Evolutionary conservation across 2,329 filamentous ascomycete species (phyloP), one percentile per base, ranked within the genome.

Genomic region (Exutisphaerella laricina): DNA sequence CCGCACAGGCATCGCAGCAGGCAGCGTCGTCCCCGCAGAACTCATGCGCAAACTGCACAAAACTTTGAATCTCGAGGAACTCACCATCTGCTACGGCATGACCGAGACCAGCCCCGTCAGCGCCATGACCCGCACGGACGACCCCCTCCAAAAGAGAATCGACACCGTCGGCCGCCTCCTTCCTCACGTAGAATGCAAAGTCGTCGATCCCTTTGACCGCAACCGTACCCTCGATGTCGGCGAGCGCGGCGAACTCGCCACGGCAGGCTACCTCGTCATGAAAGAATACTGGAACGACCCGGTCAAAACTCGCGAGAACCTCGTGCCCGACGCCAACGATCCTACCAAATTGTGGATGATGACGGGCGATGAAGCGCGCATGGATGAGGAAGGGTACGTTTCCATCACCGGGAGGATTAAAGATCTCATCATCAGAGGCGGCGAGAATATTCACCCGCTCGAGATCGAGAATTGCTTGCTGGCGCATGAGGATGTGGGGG

Each of bases 31-130:
- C 1, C 90, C 92, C 0, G 79, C 83, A 14, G 77, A 85, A 40
- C 72, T 96, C 20, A 94, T 94, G 86, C 73, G 75, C 13, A 79
- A 78, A 46, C 68, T 97, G 5, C 84, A 90, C 62, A 73, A 74
- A 17, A 74, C 70, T 1, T 71, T 97, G 6, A 92, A 92, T 36
- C 70, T 97, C 13, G 78, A 75, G 0, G 85, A 94, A 43, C 68
- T 97, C 16, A 90, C 89, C 0, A 96, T 95, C 51, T 95, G 89
- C 71, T 97, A 96, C 64, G 89, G 89, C 48, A 94, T 94, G 88
- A 96, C 89, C 1, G 89, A 96, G 67, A 96, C 89, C 1, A 77
- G 74, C 36, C 84, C 84, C 29, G 84, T 87, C 3, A 65, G 60
- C 34, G 79, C 78, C 51, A 95, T 95, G 88, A 95, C 89, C 0